phyloP scores from a whole-genome alignment of 2,329 filamentous ascomycete genomes.

The Fusarium tanahbumbuense region DNA sequence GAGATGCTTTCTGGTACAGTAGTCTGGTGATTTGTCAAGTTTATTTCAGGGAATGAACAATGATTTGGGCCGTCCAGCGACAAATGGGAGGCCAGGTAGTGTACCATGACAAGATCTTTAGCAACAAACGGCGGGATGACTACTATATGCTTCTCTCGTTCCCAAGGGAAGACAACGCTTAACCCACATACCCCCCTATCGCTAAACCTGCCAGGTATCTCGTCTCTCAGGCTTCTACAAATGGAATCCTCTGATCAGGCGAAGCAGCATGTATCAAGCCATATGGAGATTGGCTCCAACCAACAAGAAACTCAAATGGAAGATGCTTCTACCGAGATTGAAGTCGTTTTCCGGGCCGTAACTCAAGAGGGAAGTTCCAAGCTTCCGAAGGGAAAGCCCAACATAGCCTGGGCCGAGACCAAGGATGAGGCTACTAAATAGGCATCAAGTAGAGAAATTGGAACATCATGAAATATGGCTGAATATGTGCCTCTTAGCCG shows the following conservation, averaged over 20 bases:
- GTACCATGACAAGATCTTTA: background rate
- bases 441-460: too few species aligned
- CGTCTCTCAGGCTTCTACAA: background rate
- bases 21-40: background rate
- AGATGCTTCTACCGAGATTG: background rate
- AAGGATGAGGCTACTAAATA: too few species aligned
- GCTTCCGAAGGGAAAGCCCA: too few species aligned
- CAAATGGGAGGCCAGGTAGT: background rate
- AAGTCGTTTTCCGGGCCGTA: too few species aligned
- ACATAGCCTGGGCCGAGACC: too few species aligned
- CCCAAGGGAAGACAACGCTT: background rate
- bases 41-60: background rate
- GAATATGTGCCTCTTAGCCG: too few species aligned
- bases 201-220: background rate
- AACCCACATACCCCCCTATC: background rate
- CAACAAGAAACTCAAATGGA: slow-evolving; percentile 20
- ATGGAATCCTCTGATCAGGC: background rate
- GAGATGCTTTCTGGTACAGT: background rate
- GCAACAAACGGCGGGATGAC: background rate
- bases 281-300: slow-evolving; percentile 10
- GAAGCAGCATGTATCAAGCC: background rate
- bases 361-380: too few species aligned
- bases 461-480: too few species aligned
- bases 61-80: background rate
- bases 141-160: background rate